These are phyloP conservation scores for Plasmodium vivax DNA, from an alignment of 169 alveolate species.

Conservation along the genomic window DNA sequence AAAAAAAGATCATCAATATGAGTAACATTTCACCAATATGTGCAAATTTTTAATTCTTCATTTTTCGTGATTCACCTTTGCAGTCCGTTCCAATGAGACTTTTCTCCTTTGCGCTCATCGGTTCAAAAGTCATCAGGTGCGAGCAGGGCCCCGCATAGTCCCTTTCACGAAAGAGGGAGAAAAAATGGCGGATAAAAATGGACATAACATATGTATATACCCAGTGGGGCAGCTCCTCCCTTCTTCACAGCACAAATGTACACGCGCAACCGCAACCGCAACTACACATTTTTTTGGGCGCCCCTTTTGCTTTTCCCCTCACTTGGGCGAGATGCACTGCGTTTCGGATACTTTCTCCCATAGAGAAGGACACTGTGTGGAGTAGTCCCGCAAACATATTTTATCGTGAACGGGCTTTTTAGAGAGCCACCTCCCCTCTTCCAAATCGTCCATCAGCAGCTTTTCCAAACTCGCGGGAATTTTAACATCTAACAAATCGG, in stretches of 20 bases:
- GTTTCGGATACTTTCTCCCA: conserved; percentile 69
- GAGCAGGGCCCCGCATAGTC: conserved; percentile 67
- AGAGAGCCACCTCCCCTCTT: conserved; percentile 54
- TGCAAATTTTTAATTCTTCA: background rate
- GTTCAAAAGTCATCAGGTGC: conserved; percentile 59
- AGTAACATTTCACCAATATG: background rate
- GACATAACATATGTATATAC: background rate
- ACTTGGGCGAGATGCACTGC: conserved; percentile 68
- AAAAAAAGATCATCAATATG: background rate
- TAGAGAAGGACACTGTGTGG: conserved; percentile 54
- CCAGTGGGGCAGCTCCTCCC: background rate
- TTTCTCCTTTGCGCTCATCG: conserved; percentile 61
- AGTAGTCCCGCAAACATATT: conserved; percentile 64
- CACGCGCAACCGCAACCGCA: background rate
- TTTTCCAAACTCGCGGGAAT: conserved; percentile 42
- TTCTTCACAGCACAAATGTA: background rate
- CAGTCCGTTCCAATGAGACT: conserved; percentile 43
- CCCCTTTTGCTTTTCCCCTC: background rate
- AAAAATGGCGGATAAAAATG: background rate
- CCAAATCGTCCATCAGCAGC: conserved; percentile 54
- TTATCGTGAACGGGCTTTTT: conserved; percentile 43
- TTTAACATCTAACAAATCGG: conserved; percentile 50
- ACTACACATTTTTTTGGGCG: background rate
- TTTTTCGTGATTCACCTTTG: conserved; percentile 13
- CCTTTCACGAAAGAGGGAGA: background rate